phyloP scores from a whole-genome alignment of 2,329 filamentous ascomycete species.

The Cladophialophora psammophila region DNA sequence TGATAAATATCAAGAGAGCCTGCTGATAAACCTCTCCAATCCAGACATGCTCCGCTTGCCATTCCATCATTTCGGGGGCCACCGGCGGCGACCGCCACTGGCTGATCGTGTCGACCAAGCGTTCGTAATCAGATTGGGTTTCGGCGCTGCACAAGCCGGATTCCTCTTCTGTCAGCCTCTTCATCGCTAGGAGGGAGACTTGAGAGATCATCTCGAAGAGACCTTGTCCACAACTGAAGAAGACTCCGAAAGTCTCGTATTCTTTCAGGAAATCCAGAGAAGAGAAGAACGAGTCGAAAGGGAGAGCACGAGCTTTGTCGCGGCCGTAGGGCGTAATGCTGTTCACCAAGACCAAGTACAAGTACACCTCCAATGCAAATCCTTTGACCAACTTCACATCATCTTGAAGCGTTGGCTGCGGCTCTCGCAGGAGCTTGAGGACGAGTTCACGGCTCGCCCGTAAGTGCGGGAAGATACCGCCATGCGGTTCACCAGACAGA shows the following conservation, averaged over 20 bases:
- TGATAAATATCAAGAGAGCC: conserved; percentile 24
- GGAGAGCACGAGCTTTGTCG: conserved; percentile 17
- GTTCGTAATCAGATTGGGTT: conserved; percentile 3
- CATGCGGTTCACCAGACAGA: conserved; percentile 32
- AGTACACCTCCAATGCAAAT: conserved; percentile 36
- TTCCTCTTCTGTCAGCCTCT: conserved; percentile 23
- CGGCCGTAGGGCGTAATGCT: conserved; percentile 33
- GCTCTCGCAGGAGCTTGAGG: conserved; percentile 15
- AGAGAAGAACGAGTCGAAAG: conserved; percentile 21
- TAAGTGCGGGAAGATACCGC: conserved; percentile 34
- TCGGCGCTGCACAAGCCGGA: background rate
- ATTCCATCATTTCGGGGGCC: conserved; percentile 17
- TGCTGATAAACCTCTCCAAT: conserved; percentile 29
- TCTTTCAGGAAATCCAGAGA: conserved; percentile 26
- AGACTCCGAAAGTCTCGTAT: conserved; percentile 30
- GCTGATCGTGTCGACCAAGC: conserved; percentile 12
- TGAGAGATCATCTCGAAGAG: conserved; percentile 35
- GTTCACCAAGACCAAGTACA: conserved; percentile 31
- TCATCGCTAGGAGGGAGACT: conserved; percentile 27
- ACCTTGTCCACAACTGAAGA: conserved; percentile 31
- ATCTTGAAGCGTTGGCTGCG: conserved; percentile 3
- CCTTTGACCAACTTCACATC: conserved; percentile 25
- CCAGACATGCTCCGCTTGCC: conserved; percentile 13
- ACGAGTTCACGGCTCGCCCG: conserved; percentile 34
- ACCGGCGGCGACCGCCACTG: conserved; percentile 23